A percentile compares a stretch with the other conserved stretches of the same genome.
These are phyloP conservation scores for Salix caprea DNA, from an alignment of 345 rosid species.

Conservation along the genomic window DNA sequence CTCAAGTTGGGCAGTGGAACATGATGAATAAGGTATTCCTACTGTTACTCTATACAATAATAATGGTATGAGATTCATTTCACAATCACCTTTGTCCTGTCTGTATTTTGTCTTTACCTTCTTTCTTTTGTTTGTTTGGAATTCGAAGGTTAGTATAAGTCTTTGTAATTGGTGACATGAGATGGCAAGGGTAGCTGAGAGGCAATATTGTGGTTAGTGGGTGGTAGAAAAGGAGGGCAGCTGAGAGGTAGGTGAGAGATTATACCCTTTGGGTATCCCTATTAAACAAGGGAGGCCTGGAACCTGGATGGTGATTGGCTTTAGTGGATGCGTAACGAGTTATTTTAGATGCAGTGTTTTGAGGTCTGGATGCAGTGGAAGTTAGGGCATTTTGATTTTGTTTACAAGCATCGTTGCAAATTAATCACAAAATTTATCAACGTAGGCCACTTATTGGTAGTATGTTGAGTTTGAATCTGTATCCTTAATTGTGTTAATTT, in stretches of 20 bases:
- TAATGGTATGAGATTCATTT: background rate
- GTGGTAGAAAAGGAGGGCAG: background rate
- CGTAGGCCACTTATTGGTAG: background rate
- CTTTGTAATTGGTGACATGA: background rate
- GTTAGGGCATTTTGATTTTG: background rate
- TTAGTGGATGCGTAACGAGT: background rate
- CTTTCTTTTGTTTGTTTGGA: background rate
- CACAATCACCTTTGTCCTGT: background rate
- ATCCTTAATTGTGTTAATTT: background rate
- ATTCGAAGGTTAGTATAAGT: background rate
- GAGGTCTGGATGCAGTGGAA: background rate
- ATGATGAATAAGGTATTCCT: conserved; percentile 91
- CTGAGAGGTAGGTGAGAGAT: background rate
- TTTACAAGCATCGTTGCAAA: background rate
- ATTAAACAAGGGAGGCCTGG: background rate
- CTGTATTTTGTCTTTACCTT: background rate
- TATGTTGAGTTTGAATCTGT: background rate
- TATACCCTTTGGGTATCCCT: background rate
- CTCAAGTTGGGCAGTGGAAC: conserved; percentile 98
- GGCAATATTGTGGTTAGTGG: background rate
- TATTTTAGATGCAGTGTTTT: background rate
- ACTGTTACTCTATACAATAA: background rate
- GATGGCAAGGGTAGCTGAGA: background rate
- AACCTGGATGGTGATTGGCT: background rate
- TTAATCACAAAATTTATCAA: background rate